Evolutionary conservation across 2,329 filamentous ascomycete genomes (phyloP), one percentile per base, ranked within the genome.

Genomic region (Didymella pomorum): DNA sequence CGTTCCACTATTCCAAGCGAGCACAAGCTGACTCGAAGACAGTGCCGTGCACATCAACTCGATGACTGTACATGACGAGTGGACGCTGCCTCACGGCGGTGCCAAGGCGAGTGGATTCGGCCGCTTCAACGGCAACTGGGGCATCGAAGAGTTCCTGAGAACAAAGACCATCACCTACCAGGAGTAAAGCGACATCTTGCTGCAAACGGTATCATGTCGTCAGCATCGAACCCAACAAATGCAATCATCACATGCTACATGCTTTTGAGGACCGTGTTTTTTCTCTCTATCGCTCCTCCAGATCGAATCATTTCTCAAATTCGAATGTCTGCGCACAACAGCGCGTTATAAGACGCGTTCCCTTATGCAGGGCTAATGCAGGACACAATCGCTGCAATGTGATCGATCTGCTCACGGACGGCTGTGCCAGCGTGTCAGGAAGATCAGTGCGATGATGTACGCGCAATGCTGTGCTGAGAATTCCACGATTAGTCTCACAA

Each of bases 11-110:
- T 43, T 4, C 5, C 21, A 26, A 16, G 16, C 18, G 14, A 20
- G 11, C 11, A 3, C 18, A 18, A 26, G 35, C 51, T 62, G 26
- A 60, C 16, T 25, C 7, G 18, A 10, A 37, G 45, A 52, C 31
- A 78, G 74, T 20, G 82, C 82, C 4, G 74, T 83, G 3, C 82
- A 84, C 62, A 82, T 84, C 68, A 84, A 83, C 63, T 71, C 74
- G 8, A 83, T 82, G 81, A 81, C 74, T 18, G 76, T 83, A 10
- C 82, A 83, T 61, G 82, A 84, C 52, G 82, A 84, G 65, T 67
- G 74, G 9, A 69, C 66, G 6, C 67, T 83, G 41, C 81, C 82
- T 9, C 81, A 83, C 63, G 82, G 82, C 14, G 82, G 82, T 18
- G 76, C 76, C 1, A 83, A 83, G 72, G 76, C 76, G 61, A 81